Evolutionary conservation across 2,329 filamentous ascomycete genomes (phyloP).

Genomic region (Pestalotiopsis sp.): DNA sequence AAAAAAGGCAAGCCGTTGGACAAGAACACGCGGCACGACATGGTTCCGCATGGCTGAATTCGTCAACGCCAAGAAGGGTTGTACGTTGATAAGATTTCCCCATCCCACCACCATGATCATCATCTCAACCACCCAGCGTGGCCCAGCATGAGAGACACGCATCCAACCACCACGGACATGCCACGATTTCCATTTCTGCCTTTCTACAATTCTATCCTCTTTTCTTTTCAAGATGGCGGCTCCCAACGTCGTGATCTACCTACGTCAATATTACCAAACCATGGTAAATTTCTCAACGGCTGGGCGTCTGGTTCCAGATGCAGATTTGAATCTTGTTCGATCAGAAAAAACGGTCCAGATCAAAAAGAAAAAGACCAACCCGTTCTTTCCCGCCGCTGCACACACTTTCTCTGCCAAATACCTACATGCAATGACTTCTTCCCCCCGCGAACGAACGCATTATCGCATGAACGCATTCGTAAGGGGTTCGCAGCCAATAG

Average conservation of each 20-base stretch:
- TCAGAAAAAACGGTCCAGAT: too few species aligned
- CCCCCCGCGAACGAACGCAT: too few species aligned
- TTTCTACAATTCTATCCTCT: not conserved
- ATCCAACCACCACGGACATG: not conserved
- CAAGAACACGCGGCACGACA: not conserved
- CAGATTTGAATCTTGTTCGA: too few species aligned
- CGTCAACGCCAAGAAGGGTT: conserved; percentile 6
- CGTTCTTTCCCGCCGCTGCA: too few species aligned
- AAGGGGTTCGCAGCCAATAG: too few species aligned
- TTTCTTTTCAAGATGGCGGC: not conserved
- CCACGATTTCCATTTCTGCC: not conserved
- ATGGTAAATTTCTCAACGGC: too few species aligned
- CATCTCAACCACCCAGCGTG: not conserved
- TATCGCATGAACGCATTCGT: too few species aligned
- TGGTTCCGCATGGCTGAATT: conserved; percentile 4
- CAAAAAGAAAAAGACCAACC: too few species aligned
- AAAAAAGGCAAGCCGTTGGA: not conserved
- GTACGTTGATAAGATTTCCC: not conserved
- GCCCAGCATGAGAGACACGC: not conserved
- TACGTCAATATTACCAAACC: not conserved
- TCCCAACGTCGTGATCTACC: not conserved
- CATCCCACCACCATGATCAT: not conserved
- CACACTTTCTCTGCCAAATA: too few species aligned
- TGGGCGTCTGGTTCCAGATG: too few species aligned
- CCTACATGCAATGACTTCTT: too few species aligned